Evolutionary conservation across 208 protist species (phyloP).

Genomic region (Leishmania guyanensis): DNA sequence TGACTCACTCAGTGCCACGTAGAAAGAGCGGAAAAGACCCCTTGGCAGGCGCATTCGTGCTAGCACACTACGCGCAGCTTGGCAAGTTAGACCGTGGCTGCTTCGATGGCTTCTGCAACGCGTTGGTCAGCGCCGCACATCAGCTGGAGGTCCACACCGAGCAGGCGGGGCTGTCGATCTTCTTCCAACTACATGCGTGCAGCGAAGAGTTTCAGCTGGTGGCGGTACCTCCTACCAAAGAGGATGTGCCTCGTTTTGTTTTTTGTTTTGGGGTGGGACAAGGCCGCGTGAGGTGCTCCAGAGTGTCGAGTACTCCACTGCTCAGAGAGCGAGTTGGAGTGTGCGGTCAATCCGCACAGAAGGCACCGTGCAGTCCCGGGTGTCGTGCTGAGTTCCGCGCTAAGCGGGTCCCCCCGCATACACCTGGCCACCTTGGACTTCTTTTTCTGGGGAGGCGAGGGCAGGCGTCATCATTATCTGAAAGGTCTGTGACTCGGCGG

Average conservation of each 20-base stretch:
- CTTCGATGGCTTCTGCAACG: background rate
- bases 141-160: background rate
- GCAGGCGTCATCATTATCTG: background rate
- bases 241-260: background rate
- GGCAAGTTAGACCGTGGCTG: background rate
- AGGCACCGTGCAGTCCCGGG: background rate
- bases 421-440: background rate
- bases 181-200: background rate
- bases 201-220: background rate
- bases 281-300: background rate
- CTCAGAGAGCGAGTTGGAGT: background rate
- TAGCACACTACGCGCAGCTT: background rate
- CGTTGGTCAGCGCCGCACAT: background rate
- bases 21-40: background rate
- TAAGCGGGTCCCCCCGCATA: background rate
- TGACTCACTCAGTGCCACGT: background rate
- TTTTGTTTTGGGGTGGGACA: background rate
- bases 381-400: background rate
- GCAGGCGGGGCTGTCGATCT: background rate
- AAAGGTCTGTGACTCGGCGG: background rate
- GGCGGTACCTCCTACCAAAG: background rate
- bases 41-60: background rate
- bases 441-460: background rate
- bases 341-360: background rate
- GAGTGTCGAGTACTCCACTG: background rate